These are phyloP conservation scores for Pontederia crassipes DNA, from an alignment of 176 grass and related monocot species.

Conservation along the genomic window DNA sequence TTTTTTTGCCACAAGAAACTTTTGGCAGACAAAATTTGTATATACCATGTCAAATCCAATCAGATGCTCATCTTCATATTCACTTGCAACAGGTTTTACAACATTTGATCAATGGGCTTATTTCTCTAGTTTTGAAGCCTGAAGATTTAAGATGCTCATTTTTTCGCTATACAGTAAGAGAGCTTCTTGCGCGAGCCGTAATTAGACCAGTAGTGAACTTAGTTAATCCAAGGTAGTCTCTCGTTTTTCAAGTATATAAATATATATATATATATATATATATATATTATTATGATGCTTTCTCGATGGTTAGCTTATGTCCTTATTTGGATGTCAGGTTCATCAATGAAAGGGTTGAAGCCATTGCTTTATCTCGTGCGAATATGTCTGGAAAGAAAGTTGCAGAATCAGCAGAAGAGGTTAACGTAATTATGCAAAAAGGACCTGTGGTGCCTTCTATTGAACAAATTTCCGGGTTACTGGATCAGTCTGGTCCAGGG, in stretches of 20 bases:
- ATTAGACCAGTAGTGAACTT: constrained; percentile 79
- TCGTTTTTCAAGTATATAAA: background rate
- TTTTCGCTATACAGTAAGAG: constrained; percentile 59
- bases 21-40: too few relatives aligned
- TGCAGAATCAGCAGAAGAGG: constrained; percentile 30
- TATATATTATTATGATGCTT: constrained; percentile 5
- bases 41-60: background rate
- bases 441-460: constrained; percentile 48
- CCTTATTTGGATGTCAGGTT: constrained; percentile 51
- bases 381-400: constrained; percentile 52
- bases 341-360: constrained; percentile 97
- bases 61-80: background rate
- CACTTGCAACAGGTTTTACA: constrained; percentile 49
- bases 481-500: constrained; percentile 63
- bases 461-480: constrained; percentile 62
- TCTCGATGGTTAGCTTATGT: background rate
- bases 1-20: too few relatives aligned
- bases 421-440: constrained; percentile 33
- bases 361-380: constrained; percentile 48
- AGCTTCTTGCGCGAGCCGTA: constrained; percentile 91
- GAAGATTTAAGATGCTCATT: constrained; percentile 78
- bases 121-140: constrained; percentile 56
- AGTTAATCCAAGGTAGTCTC: constrained; percentile 76
- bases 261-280: too few relatives aligned
- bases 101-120: constrained; percentile 55